Conservation (phyloP, 2,329 filamentous ascomycete genomes). For the Myriosclerotinia duriaeana region DNA sequence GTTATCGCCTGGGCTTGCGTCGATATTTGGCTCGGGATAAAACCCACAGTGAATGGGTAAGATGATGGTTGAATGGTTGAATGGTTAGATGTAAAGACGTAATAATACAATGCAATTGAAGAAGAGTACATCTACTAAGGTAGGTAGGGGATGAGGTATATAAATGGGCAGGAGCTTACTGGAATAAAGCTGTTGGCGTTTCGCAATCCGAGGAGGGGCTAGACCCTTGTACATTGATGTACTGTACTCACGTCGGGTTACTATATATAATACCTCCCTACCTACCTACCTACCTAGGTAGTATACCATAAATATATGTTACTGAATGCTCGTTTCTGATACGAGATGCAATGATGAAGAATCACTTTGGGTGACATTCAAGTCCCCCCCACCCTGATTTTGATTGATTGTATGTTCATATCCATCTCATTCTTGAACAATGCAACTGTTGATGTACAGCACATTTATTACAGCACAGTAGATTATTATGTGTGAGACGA, state of each 20-base stretch:
- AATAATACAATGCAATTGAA: not conserved
- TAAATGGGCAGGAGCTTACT: slow-evolving; percentile 1
- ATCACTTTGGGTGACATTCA: not conserved
- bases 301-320: slow-evolving; percentile 10
- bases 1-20: not conserved
- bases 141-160: not conserved
- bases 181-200: slow-evolving; percentile 9
- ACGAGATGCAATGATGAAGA: slow-evolving; percentile 10
- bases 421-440: not conserved
- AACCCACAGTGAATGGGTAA: not conserved
- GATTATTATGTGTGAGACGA: not conserved
- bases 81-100: not conserved
- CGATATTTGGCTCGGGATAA: not conserved
- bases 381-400: not conserved
- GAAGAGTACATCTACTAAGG: not conserved
- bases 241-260: not conserved
- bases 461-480: not conserved
- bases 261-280: too few relatives aligned
- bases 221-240: slow-evolving; percentile 15
- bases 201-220: slow-evolving; percentile 3
- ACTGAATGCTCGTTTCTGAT: slow-evolving; percentile 7
- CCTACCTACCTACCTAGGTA: too few relatives aligned
- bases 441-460: too few relatives aligned
- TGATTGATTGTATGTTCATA: not conserved
- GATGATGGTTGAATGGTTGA: too few relatives aligned